These are phyloP conservation scores for Podospora anserina DNA, from an alignment of 495 filamentous ascomycete species.

Conservation along the genomic window DNA sequence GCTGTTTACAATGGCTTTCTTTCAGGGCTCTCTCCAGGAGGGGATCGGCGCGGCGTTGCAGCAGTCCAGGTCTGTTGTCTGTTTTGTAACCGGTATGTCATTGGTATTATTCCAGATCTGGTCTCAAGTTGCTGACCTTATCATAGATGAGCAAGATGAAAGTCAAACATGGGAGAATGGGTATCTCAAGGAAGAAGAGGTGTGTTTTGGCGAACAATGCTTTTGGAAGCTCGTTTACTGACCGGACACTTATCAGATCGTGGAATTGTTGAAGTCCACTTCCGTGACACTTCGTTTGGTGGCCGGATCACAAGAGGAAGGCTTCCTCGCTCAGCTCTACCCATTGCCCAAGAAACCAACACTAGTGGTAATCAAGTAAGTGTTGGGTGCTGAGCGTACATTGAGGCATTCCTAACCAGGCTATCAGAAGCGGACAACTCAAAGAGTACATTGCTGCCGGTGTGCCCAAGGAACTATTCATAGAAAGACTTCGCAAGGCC, in stretches of 20 bases:
- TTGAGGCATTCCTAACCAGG: background rate
- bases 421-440: constrained; percentile 54
- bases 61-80: constrained; percentile 48
- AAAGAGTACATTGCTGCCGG: constrained; percentile 64
- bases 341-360: constrained; percentile 70
- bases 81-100: constrained; percentile 48
- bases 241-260: constrained; percentile 32
- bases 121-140: constrained; percentile 11
- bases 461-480: constrained; percentile 56
- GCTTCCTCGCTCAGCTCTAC: constrained; percentile 75
- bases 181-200: constrained; percentile 61
- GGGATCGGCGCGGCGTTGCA: constrained; percentile 73
- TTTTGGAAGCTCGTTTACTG: background rate
- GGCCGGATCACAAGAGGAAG: constrained; percentile 72
- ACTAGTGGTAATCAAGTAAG: constrained; percentile 71
- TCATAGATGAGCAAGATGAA: constrained; percentile 58
- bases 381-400: background rate
- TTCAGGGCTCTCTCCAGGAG: constrained; percentile 69
- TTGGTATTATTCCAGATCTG: background rate
- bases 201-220: constrained; percentile 27
- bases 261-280: constrained; percentile 49
- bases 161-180: constrained; percentile 74
- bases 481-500: constrained; percentile 44
- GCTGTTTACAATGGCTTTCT: constrained; percentile 60
- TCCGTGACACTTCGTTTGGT: constrained; percentile 66